Evolutionary conservation across 257 asterid species (phyloP).

Genomic region (Datura wrightii): DNA sequence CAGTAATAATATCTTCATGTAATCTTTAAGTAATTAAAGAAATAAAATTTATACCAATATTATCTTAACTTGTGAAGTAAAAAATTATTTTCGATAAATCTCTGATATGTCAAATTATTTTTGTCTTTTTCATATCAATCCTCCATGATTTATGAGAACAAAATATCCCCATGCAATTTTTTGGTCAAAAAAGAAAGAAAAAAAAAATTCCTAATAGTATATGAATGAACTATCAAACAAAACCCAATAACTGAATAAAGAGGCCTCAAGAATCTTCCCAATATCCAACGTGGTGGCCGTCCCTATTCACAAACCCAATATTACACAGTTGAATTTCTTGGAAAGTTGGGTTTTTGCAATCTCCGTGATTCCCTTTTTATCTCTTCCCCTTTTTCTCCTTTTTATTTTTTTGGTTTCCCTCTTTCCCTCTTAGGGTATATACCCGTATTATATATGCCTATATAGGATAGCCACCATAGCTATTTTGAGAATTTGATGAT

Average conservation of each 20-base stretch:
- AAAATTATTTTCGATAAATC: no score
- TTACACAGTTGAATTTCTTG: not conserved
- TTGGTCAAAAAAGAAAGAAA: not conserved
- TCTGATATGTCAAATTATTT: no score
- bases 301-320: not conserved
- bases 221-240: not conserved
- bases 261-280: not conserved
- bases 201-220: not conserved
- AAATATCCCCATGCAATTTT: not conserved
- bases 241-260: not conserved
- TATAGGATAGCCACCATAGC: not conserved
- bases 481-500: not conserved
- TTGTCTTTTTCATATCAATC: no score
- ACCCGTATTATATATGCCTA: not conserved
- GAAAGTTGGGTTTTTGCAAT: not conserved
- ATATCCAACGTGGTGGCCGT: not conserved
- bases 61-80: no score
- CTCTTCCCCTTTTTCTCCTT: not conserved
- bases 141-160: no score
- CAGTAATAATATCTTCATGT: no score
- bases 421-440: not conserved
- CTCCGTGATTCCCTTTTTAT: not conserved
- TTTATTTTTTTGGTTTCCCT: not conserved
- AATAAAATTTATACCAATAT: no score
- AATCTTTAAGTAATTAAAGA: no score